A percentile compares a stretch with the other conserved stretches of the same genome.
Conservation (phyloP, 78 protist species). For the Pigoraptor vietnamica region DNA sequence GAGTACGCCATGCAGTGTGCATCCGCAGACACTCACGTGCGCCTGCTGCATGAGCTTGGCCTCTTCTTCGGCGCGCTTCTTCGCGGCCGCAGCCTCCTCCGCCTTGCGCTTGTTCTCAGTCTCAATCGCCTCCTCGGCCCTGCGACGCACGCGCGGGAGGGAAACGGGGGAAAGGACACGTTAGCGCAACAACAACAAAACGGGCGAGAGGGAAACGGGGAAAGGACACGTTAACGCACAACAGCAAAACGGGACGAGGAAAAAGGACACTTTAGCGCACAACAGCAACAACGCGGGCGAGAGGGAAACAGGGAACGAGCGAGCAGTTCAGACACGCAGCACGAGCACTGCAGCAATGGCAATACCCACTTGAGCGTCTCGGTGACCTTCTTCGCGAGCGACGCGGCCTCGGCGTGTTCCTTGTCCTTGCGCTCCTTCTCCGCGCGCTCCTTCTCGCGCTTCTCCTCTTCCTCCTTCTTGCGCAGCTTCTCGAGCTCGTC, state of each 20-base stretch:
- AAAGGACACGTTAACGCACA: too few relatives aligned
- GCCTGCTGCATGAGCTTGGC: background rate
- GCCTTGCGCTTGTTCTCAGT: background rate
- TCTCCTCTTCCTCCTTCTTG: background rate
- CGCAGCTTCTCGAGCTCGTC: conserved; percentile 10
- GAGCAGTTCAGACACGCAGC: too few relatives aligned
- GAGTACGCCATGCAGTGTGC: too few relatives aligned
- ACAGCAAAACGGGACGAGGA: too few relatives aligned
- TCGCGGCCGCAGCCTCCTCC: background rate
- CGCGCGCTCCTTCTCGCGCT: background rate
- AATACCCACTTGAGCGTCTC: background rate
- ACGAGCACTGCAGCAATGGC: background rate
- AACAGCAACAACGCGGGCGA: too few relatives aligned
- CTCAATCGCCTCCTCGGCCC: background rate
- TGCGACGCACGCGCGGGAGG: too few relatives aligned
- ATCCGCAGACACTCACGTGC: background rate
- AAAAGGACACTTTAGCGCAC: too few relatives aligned
- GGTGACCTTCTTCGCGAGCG: background rate
- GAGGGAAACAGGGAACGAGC: too few relatives aligned
- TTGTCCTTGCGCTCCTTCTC: background rate
- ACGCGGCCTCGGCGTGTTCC: background rate
- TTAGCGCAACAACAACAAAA: too few relatives aligned
- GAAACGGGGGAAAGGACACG: too few relatives aligned
- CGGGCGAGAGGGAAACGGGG: too few relatives aligned
- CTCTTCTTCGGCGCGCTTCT: background rate